phyloP scores from a whole-genome alignment of 331 rosid genomes.

The Stylosanthes scabra region DNA sequence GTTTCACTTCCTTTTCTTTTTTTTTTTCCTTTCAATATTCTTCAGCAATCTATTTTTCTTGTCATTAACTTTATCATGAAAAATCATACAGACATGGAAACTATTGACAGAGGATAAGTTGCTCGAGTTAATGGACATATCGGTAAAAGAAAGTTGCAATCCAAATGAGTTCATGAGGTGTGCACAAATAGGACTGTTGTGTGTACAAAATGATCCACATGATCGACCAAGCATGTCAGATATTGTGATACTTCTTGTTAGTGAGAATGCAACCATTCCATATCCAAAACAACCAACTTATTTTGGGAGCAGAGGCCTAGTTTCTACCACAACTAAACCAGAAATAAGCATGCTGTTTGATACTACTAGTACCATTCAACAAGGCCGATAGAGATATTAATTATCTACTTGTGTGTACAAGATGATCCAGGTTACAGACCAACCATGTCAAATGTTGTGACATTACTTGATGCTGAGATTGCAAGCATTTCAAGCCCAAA shows the following conservation, averaged over 20 bases:
- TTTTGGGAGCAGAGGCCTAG: slow-evolving; percentile 28
- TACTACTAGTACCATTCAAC: background rate
- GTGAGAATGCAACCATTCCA: slow-evolving; percentile 40
- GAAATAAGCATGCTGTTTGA: slow-evolving; percentile 1
- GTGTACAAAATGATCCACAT: slow-evolving; percentile 55
- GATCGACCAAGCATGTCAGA: slow-evolving; percentile 56
- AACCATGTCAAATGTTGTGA: slow-evolving; percentile 44
- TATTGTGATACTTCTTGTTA: slow-evolving; percentile 48
- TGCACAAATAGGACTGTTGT: slow-evolving; percentile 45
- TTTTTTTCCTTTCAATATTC: background rate
- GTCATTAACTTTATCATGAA: background rate
- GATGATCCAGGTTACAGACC: slow-evolving; percentile 56
- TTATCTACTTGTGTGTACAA: slow-evolving; percentile 49
- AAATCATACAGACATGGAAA: slow-evolving; percentile 52
- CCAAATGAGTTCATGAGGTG: slow-evolving; percentile 43
- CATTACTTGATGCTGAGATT: slow-evolving; percentile 50
- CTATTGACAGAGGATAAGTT: slow-evolving; percentile 50
- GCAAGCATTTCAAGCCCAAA: slow-evolving; percentile 45
- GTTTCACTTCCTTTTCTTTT: background rate
- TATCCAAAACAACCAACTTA: slow-evolving; percentile 55
- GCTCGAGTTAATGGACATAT: slow-evolving; percentile 46
- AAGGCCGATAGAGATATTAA: background rate
- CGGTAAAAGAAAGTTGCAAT: slow-evolving; percentile 40
- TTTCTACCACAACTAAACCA: slow-evolving; percentile 5
- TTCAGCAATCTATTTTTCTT: background rate